Conservation (phyloP, 2,329 filamentous ascomycete species). For the Cercospora nicotianae region DNA sequence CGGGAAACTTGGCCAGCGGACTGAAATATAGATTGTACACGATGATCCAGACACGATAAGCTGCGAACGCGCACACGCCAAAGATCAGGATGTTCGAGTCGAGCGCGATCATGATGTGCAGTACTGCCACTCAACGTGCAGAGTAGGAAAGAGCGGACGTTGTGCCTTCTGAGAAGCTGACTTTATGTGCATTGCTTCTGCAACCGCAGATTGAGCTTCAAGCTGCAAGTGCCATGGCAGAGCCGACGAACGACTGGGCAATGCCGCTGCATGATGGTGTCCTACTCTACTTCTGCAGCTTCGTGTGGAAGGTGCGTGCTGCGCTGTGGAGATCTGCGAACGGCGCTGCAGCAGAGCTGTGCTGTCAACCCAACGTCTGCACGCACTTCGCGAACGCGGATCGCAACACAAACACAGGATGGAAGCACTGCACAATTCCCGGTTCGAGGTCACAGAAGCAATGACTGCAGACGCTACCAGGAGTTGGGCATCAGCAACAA, state of each 20-base stretch:
- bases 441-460: neutral
- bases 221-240: neutral
- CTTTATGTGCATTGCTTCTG: neutral
- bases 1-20: constrained; percentile 40
- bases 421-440: neutral
- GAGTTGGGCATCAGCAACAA: neutral
- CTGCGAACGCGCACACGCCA: neutral
- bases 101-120: neutral
- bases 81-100: neutral
- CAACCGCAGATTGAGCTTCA: neutral
- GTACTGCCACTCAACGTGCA: neutral
- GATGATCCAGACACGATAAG: constrained; percentile 9
- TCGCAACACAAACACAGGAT: neutral
- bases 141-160: neutral
- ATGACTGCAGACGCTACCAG: neutral
- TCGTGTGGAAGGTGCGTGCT: neutral
- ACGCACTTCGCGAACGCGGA: neutral
- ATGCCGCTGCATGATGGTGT: neutral
- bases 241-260: neutral
- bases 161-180: neutral
- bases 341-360: neutral
- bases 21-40: constrained; percentile 37
- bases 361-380: neutral
- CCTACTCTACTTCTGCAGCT: neutral
- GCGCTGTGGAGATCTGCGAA: neutral